Base-by-base conservation (phyloP, 106 monocot genomes). In the Allium sativum region DNA sequence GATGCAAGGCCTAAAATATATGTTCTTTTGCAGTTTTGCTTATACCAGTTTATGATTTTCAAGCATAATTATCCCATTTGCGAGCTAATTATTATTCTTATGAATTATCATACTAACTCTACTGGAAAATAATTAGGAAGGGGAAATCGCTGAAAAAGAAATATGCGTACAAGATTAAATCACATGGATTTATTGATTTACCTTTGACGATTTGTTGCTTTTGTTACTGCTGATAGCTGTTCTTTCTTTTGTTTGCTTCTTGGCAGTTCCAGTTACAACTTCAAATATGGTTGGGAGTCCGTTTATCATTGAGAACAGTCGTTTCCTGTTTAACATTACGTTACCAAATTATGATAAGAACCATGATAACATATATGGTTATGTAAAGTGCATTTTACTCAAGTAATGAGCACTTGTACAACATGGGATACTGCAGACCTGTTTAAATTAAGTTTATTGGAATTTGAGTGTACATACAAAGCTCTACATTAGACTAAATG, bases 221-320 rank as follows among this genome's bases (percentile, higher is more conserved):
- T 74, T 90, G 71, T 18, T 76, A 53, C 85, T 77, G 63, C 74
- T 79, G 67, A 77, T 77, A 19, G 82, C 76, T 61, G 75, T 77
- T 65, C 80, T 90, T 47, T 90, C 85, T 70, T 86, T 86, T 9
- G 78, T 40, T 60, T 80, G 82, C 53, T 75, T 85, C 70, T 82
- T 80, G 41, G 69, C 52, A 4, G 69, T 67, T 69, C 90, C 85
- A 42, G 82, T 82, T 55, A 86, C 80, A 58, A 85, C 90, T 68
- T 90, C 82, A 68, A 69, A 90, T 62, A 90, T 77, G 21, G 90
- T 86, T 7, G 85, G 85, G 41, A 90, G 74, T 31, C 80, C 80
- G 67, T 85, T 90, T 42, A 90, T 90, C 85, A 86, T 86, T 16
- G 66, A 68, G 45, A 90, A 90, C 15, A 90, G 77, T 18, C 82